These are phyloP conservation scores for Fusarium sp. DNA, from an alignment of 2,329 filamentous ascomycete species.

Conservation along the genomic window DNA sequence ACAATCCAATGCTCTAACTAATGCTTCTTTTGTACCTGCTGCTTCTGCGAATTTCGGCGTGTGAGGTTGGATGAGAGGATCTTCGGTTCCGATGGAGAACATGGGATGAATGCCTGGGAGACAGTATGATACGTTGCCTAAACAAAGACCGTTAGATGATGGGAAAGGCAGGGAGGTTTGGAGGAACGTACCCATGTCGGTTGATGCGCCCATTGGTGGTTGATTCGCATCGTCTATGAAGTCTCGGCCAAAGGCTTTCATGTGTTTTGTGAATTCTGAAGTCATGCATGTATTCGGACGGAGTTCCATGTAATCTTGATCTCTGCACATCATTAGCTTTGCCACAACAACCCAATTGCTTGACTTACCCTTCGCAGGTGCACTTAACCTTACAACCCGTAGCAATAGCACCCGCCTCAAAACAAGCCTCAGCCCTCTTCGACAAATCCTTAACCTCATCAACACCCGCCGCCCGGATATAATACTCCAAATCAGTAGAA, in stretches of 20 bases:
- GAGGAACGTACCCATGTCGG: conserved; percentile 37
- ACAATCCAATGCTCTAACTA: conserved; percentile 35
- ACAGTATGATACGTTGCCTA: conserved; percentile 40
- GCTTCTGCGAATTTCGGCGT: conserved; percentile 34
- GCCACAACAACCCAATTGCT: fast-evolving
- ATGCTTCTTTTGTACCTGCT: conserved; percentile 28
- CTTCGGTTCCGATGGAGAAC: conserved; percentile 38
- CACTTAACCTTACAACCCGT: conserved; percentile 61
- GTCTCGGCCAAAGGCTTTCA: conserved; percentile 33
- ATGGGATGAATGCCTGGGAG: conserved; percentile 42
- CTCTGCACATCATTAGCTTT: conserved; percentile 9
- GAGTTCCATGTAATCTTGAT: conserved; percentile 41
- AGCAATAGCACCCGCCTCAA: conserved; percentile 54
- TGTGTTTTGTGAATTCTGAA: conserved; percentile 32
- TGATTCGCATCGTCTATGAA: conserved; percentile 23
- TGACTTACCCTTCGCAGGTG: conserved; percentile 43
- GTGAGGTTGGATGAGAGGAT: conserved; percentile 35
- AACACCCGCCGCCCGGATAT: conserved; percentile 42
- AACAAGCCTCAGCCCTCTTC: conserved; percentile 54
- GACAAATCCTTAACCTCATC: conserved; percentile 53
- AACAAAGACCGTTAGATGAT: background rate
- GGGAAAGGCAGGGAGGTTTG: fast-evolving
- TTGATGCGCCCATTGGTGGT: conserved; percentile 39
- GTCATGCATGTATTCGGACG: conserved; percentile 32
- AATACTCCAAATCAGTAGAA: conserved; percentile 54